Conservation (phyloP, 805 yeast species). For the Ogataea nitratoaversa region DNA sequence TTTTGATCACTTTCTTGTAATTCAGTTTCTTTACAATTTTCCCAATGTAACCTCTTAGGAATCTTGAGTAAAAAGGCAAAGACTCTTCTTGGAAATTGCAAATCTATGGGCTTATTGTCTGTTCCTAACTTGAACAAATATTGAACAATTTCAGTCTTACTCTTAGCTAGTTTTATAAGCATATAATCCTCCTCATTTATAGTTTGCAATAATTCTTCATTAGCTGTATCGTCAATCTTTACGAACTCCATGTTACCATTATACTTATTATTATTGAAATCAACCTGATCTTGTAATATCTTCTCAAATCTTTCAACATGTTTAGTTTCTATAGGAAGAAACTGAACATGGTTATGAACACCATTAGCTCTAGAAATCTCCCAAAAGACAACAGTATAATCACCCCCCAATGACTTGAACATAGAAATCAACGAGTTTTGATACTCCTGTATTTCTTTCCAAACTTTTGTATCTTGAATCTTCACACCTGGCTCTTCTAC, state of each 20-base stretch:
- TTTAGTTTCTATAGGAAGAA: conserved; percentile 56
- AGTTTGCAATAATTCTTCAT: conserved; percentile 18
- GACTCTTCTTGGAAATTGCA: conserved; percentile 82
- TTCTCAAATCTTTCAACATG: conserved; percentile 37
- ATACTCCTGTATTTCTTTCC: conserved; percentile 43
- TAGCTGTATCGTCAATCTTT: conserved; percentile 24
- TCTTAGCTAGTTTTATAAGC: conserved; percentile 25
- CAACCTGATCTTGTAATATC: conserved; percentile 40
- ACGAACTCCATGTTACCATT: conserved; percentile 39
- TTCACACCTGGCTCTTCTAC: conserved; percentile 18
- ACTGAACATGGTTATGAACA: conserved; percentile 74
- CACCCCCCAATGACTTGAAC: conserved; percentile 34
- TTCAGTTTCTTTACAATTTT: conserved; percentile 61
- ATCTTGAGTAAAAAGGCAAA: conserved; percentile 58
- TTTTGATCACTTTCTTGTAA: conserved; percentile 64
- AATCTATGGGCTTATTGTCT: conserved; percentile 43
- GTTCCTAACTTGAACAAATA: conserved; percentile 28
- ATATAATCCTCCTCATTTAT: conserved; percentile 36
- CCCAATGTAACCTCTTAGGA: conserved; percentile 71
- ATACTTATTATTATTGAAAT: conserved; percentile 45
- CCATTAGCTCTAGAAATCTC: conserved; percentile 63
- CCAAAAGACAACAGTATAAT: conserved; percentile 55
- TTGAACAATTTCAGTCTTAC: conserved; percentile 15
- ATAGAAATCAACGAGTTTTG: conserved; percentile 47
- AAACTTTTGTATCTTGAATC: conserved; percentile 31